Base-by-base conservation (phyloP, 176 grass and related monocot genomes). In the Aegilops longissima region DNA sequence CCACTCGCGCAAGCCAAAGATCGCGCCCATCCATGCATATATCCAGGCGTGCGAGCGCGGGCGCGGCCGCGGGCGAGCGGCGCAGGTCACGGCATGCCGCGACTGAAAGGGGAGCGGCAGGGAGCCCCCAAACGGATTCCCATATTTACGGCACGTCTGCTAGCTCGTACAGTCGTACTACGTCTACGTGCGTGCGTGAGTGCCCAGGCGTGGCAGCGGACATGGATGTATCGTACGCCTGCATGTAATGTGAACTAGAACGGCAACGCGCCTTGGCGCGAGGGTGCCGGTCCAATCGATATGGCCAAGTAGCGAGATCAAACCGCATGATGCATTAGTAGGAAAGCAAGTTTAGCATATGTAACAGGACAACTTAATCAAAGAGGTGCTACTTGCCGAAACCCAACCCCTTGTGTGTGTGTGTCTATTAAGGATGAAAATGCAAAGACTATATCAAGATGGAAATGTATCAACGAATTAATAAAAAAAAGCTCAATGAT, bases 1-100 rank as follows among this genome's bases (percentile, higher is more conserved):
- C 59, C 85, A 14, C 45, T 36, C n/a, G 12, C 66, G 74, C 89
- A 56, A 58, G 84, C 84, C 35, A 38, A 80, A 86, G 72, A 90
- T 82, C 38, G 6, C 14, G 25, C 9, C 56, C 65, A 47, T 39
- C 51, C 51, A 42, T 18, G 31, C 34, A 73, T 14, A 16, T 27
- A 25, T 21, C 30, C 68, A 33, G 68, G 78, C 62, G 65, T 70
- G 79, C 52, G 36, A 13, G 59, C 5, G 8, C 21, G 4, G 16
- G 0, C 72, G 6, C 72, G 44, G 78, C 61, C 10, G 61, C 33
- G 12, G 59, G 25, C 2, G 73, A 27, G 24, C 79, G 73, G 8
- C 40, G 65, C 31, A 56, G 20, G 59, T 38, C 66, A 38, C 73
- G 71, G 71, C 79, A 83, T 71, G 88, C 40, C 20, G 89, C 69